A percentile compares a stretch with the other conserved stretches of the same genome.
Conservation (phyloP, 1,284 basidiomycete genomes). For the Tilletia walkeri region DNA sequence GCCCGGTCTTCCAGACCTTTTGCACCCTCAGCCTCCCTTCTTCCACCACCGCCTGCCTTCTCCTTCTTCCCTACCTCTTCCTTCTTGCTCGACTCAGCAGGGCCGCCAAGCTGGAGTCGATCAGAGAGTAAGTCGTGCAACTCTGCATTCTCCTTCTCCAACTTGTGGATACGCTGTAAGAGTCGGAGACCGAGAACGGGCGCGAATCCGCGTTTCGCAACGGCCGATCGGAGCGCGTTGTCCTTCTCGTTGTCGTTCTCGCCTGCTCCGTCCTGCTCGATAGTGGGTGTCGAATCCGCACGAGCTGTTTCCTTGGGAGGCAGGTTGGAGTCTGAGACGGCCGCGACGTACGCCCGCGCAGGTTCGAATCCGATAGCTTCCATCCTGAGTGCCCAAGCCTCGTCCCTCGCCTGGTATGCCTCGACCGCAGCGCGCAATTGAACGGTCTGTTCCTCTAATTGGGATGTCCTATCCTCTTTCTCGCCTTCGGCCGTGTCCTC, state of each 20-base stretch:
- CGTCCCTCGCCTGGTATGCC: conserved; percentile 29
- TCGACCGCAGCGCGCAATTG: conserved; percentile 13
- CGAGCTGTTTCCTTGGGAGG: not conserved
- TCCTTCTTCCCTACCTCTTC: conserved; percentile 36
- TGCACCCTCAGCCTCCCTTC: not conserved
- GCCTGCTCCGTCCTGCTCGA: conserved; percentile 16
- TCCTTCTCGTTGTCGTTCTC: not conserved
- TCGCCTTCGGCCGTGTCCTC: not conserved
- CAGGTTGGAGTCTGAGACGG: not conserved
- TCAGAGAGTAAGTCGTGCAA: conserved; percentile 26
- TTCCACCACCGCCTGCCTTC: conserved; percentile 22
- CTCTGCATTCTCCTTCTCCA: conserved; percentile 35
- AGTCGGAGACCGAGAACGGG: conserved; percentile 36
- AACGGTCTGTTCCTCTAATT: not conserved
- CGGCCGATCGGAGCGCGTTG: conserved; percentile 16
- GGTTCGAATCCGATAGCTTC: conserved; percentile 40
- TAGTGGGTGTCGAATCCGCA: not conserved
- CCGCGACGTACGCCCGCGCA: conserved; percentile 26
- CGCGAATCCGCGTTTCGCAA: not conserved
- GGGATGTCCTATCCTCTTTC: not conserved
- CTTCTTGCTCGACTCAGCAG: conserved; percentile 34
- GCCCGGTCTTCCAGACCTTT: not conserved
- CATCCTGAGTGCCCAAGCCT: conserved; percentile 31
- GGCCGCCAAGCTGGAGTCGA: not conserved
- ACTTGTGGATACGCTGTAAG: conserved; percentile 31